Evolutionary conservation across 1,284 basidiomycete genomes (phyloP).

Genomic region (Amylostereum chailletii): DNA sequence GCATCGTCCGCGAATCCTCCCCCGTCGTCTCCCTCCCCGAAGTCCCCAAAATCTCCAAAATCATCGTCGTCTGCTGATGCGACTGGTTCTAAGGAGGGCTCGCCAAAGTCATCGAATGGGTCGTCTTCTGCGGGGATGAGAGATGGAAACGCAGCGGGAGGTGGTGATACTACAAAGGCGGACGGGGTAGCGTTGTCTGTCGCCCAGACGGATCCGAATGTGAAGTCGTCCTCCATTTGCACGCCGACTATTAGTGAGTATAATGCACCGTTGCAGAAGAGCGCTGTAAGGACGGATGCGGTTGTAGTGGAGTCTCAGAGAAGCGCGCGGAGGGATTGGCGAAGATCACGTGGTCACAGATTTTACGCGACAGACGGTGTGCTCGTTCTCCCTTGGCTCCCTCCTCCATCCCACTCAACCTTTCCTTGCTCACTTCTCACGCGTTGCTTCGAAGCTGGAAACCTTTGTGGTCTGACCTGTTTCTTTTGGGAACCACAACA

Average conservation of each 20-base stretch:
- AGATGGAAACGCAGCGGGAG: not conserved
- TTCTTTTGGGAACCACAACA: too few species aligned
- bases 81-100: conserved; percentile 32
- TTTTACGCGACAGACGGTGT: too few species aligned
- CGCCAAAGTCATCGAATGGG: conserved; percentile 63
- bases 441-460: too few species aligned
- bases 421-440: too few species aligned
- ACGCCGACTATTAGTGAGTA: not conserved
- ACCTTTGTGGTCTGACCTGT: too few species aligned
- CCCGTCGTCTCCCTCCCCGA: conserved; percentile 54
- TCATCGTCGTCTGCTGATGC: conserved; percentile 52
- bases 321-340: too few species aligned
- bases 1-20: conserved; percentile 31
- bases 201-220: not conserved
- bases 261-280: too few species aligned
- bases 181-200: not conserved
- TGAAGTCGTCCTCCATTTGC: not conserved
- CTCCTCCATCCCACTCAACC: too few species aligned
- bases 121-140: conserved; percentile 30
- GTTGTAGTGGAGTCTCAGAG: too few species aligned
- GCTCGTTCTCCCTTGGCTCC: too few species aligned
- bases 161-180: not conserved
- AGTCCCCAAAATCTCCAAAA: conserved; percentile 83
- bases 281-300: too few species aligned
- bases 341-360: too few species aligned